A percentile compares a stretch with the other conserved stretches of the same genome.
Evolutionary conservation across 306 rosid genomes (phyloP).

Genomic region (Alnus rubra): DNA sequence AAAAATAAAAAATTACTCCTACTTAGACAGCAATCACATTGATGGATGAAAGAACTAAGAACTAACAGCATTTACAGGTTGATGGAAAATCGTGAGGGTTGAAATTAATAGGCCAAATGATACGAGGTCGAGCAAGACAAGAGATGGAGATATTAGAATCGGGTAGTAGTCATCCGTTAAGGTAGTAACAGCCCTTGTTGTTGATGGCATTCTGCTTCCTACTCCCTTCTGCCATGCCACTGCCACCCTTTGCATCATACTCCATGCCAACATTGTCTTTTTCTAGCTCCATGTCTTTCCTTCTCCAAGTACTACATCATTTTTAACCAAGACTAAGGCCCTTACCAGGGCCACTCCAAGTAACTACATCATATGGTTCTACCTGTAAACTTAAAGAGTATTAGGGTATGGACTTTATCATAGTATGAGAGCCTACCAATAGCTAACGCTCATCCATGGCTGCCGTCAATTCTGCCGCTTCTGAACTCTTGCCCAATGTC

Average conservation of each 20-base stretch:
- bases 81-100: slow-evolving; percentile 29
- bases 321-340: too few species aligned
- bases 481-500: too few species aligned
- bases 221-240: slow-evolving; percentile 37
- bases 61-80: slow-evolving; percentile 12
- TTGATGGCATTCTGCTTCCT: slow-evolving; percentile 34
- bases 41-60: too few species aligned
- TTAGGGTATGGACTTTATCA: too few species aligned
- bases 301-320: background rate
- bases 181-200: slow-evolving; percentile 42
- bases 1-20: too few species aligned
- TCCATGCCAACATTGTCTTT: slow-evolving; percentile 16
- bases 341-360: too few species aligned
- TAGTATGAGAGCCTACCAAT: too few species aligned
- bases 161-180: slow-evolving; percentile 28
- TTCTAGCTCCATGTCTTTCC: slow-evolving; percentile 10
- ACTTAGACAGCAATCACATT: too few species aligned
- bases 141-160: slow-evolving; percentile 71
- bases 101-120: slow-evolving; percentile 55
- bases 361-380: background rate
- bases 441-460: too few species aligned
- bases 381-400: too few species aligned
- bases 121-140: slow-evolving; percentile 73
- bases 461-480: too few species aligned
- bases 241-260: slow-evolving; percentile 40